Percentiles rank a stretch among this genome's conserved stretches.
phyloP scores from a whole-genome alignment of 2,329 filamentous ascomycete genomes.

The Trichoderma breve region DNA sequence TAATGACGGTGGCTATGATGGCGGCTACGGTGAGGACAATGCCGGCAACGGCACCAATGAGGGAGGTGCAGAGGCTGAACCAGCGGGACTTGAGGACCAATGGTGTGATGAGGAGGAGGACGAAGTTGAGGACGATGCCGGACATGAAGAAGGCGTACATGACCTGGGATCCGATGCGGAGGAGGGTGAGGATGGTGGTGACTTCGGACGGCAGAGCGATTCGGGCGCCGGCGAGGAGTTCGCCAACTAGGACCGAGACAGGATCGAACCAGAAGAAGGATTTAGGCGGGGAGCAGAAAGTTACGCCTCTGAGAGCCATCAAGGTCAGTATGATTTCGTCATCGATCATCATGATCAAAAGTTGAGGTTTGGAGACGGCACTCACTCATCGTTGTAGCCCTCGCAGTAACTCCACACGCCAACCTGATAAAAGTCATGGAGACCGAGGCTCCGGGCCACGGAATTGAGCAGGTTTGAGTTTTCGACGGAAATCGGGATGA shows the following conservation, averaged over 20 bases:
- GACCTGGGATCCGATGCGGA: slow-evolving; percentile 71
- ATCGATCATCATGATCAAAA: background rate
- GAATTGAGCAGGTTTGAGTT: slow-evolving; percentile 78
- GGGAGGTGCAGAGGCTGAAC: slow-evolving; percentile 64
- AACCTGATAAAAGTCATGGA: slow-evolving; percentile 93
- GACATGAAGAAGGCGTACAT: slow-evolving; percentile 90
- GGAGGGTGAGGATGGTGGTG: slow-evolving; percentile 68
- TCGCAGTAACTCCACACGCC: slow-evolving; percentile 92
- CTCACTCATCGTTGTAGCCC: slow-evolving; percentile 67
- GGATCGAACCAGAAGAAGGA: slow-evolving; percentile 89
- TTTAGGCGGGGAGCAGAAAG: slow-evolving; percentile 67
- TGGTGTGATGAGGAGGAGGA: slow-evolving; percentile 67
- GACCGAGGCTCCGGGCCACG: slow-evolving; percentile 78
- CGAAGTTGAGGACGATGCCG: slow-evolving; percentile 65
- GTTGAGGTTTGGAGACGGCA: slow-evolving; percentile 5
- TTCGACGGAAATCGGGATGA: slow-evolving; percentile 71
- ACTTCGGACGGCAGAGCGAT: slow-evolving; percentile 78
- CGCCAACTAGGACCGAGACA: slow-evolving; percentile 72
- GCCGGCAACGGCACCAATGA: slow-evolving; percentile 66
- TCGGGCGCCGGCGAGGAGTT: slow-evolving; percentile 77
- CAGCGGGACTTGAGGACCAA: slow-evolving; percentile 55
- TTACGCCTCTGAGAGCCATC: slow-evolving; percentile 58
- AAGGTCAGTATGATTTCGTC: background rate
- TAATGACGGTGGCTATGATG: slow-evolving; percentile 79
- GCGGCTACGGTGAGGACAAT: slow-evolving; percentile 68